Percentiles rank a stretch among this genome's conserved stretches.
Evolutionary conservation across 345 rosid genomes (phyloP).

Genomic region (Luvunga scandens): DNA sequence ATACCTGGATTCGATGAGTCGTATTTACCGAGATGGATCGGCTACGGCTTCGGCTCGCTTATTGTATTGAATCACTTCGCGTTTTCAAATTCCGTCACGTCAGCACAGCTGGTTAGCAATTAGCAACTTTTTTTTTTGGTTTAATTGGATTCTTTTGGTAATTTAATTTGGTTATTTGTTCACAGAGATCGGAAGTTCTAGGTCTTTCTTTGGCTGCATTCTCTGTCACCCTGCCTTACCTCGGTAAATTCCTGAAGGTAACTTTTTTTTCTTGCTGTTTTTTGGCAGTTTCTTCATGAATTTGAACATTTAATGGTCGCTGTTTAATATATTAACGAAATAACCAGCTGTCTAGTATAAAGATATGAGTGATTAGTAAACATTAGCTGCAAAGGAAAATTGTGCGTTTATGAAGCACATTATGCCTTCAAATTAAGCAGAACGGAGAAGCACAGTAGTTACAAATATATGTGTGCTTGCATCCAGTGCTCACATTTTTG

Average conservation of each 20-base stretch:
- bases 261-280: neutral
- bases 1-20: slow-evolving; percentile 92
- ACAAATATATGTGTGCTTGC: neutral
- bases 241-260: slow-evolving; percentile 82
- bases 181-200: slow-evolving; percentile 68
- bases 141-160: neutral
- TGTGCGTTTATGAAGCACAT: no score
- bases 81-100: slow-evolving; percentile 39
- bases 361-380: no score
- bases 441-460: no score
- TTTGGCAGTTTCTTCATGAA: neutral
- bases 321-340: neutral
- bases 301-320: neutral
- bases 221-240: slow-evolving; percentile 60
- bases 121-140: neutral
- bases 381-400: no score
- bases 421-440: no score
- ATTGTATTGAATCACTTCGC: slow-evolving; percentile 53
- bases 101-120: slow-evolving; percentile 50
- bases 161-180: neutral
- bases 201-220: slow-evolving; percentile 73
- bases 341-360: no score
- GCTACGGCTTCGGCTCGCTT: slow-evolving; percentile 90
- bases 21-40: slow-evolving; percentile 87
- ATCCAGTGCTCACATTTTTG: neutral